Base-by-base conservation (phyloP, 2,329 filamentous ascomycete genomes). In the Didymella sp. region DNA sequence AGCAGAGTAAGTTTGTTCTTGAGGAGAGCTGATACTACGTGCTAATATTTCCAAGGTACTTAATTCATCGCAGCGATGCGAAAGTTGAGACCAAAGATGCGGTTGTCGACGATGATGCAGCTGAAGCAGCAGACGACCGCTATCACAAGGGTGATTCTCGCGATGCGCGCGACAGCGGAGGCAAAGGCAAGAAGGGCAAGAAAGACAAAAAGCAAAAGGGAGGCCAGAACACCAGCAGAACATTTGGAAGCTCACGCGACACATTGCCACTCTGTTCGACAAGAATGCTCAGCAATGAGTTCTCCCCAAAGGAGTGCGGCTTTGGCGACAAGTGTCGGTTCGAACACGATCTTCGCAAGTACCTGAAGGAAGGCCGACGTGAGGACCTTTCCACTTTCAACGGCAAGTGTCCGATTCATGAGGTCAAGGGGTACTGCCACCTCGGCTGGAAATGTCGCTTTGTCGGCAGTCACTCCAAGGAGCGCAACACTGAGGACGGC, bases 381-480 rank as follows among this genome's bases (percentile, higher is more conserved):
- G 86, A 86, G 58, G 91, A 98, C 70, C 81, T 97, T 35, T 83
- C 84, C 5, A 91, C 89, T 0, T 89, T 96, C 68, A 83, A 82
- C 38, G 89, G 91, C 6, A 82, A 89, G 60, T 99, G 95, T 71
- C 94, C 93, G 0, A 84, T 96, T 8, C 97, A 87, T 75, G 88
- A 91, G 63, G 81, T 82, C 15, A 85, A 89, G 62, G 93, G 93
- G 12, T 86, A 82, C 60, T 99, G 95, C 69, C 84, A 85, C 45
- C 86, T 89, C 13, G 95, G 95, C 6, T 99, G 94, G 93, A 96
- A 94, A 74, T 99, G 95, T 74, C 89, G 94, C 21, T 96, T 97
- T 71, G 89, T 91, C 30, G 85, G 85, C 61, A 96, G 91, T 61
- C 95, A 99, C 77, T 95, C 92, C 68, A 83, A 87, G 60, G 94